Conservation (phyloP, 1,284 basidiomycete species). For the Tilletia setariae region DNA sequence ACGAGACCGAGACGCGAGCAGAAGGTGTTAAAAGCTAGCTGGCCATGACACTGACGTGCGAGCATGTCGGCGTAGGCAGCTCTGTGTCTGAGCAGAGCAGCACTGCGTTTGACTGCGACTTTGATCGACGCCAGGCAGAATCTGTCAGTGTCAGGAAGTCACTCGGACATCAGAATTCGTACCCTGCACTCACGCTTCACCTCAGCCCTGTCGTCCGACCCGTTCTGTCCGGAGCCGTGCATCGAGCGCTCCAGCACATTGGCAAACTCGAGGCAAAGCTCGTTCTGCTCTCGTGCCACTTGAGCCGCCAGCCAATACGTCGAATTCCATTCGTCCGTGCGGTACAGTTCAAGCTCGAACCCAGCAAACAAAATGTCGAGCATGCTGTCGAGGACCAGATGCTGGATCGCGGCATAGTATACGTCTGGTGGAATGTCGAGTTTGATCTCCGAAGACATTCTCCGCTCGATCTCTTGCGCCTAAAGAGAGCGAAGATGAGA, state of each 20-base stretch:
- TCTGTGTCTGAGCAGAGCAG: neutral
- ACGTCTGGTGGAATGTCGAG: conserved; percentile 25
- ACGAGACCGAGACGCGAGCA: neutral
- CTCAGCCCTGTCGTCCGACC: neutral
- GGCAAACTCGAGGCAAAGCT: conserved; percentile 1
- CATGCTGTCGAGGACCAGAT: conserved; percentile 65
- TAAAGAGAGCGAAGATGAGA: neutral
- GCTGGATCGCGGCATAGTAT: conserved; percentile 59
- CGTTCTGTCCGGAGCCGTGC: neutral
- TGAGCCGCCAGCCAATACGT: conserved; percentile 67
- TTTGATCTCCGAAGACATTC: neutral
- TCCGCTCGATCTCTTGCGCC: conserved; percentile 7
- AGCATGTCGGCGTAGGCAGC: neutral
- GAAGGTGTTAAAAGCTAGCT: neutral
- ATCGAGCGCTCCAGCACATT: conserved; percentile 4
- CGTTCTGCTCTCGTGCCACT: conserved; percentile 18
- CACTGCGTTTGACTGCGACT: neutral
- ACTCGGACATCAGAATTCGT: neutral
- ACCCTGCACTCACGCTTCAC: neutral
- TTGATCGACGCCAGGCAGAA: neutral
- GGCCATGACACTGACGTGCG: neutral
- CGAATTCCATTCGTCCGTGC: conserved; percentile 65
- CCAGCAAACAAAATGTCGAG: conserved; percentile 70
- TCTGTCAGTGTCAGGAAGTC: neutral
- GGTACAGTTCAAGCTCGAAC: conserved; percentile 72